Evolutionary conservation across 176 grass and related monocot species (phyloP), one percentile per base, ranked within the genome.

Genomic region (Cymbopogon citratus): DNA sequence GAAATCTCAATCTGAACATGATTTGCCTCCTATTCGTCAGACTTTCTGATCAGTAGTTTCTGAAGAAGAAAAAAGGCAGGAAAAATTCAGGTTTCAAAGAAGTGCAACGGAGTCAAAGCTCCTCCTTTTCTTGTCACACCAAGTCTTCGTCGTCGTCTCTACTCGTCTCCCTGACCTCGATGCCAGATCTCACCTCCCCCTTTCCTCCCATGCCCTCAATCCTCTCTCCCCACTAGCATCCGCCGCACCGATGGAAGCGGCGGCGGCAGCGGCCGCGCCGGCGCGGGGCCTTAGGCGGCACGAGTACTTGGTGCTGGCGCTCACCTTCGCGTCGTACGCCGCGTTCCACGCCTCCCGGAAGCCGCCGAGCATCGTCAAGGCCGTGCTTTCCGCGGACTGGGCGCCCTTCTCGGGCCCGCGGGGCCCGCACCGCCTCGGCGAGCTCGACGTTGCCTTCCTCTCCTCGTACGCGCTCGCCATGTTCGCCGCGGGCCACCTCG

Each of bases 261-360:
- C 63, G 43, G 67, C 31, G 14, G 3, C 70, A 26, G 18, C 77
- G n/a, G 24, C 25, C 61, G 65, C 77, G n/a, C 31, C 25, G 41
- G 70, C 80, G 31, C 85, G 83, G 7, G 80, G 12, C 18, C 76
- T 95, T 40, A 72, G 90, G 29, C 73, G 46, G 52, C 81, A 84
- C 73, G 89, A 93, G 85, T 89, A 84, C 76, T 69, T 73, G 14
- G 82, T 71, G 75, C 90, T 98, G 36, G 84, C 77, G 52, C 87
- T 98, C 66, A 98, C 92, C 73, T 98, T 95, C 73, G 77, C 86
- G 15, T 85, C 95, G 3, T 95, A 95, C 82, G 87, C 92, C 6
- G 77, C 95, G 71, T 98, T 98, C 86, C 95, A 98, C 82, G 95
- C 92, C 76, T 98, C 95, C 21, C 95, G 95, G 73, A 98, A 98